phyloP scores from a whole-genome alignment of 805 yeast genomes.

The Clavispora asparagi region DNA sequence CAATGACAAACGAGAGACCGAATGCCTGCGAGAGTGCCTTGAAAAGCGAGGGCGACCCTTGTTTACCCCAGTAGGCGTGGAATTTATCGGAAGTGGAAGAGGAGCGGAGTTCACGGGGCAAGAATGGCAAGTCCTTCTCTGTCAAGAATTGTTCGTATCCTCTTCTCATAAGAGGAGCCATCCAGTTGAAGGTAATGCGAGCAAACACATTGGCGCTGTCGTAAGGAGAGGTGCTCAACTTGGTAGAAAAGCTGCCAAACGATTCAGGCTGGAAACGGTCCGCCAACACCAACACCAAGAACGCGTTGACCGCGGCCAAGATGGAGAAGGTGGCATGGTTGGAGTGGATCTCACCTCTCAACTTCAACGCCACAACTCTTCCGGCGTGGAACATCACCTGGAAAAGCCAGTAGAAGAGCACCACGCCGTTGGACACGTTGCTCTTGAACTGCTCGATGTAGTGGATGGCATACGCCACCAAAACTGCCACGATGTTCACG shows the following conservation, averaged over 20 bases:
- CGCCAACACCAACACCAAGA: slow-evolving; percentile 43
- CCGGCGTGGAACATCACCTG: slow-evolving; percentile 43
- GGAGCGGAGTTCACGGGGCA: slow-evolving; percentile 66
- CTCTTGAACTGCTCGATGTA: slow-evolving; percentile 68
- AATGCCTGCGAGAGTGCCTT: slow-evolving; percentile 65
- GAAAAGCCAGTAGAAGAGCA: slow-evolving; percentile 74
- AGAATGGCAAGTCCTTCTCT: slow-evolving; percentile 68
- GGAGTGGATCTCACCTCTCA: slow-evolving; percentile 27
- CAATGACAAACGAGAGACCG: slow-evolving; percentile 65
- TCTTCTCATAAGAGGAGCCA: slow-evolving; percentile 74
- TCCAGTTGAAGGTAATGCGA: slow-evolving; percentile 80
- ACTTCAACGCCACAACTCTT: slow-evolving; percentile 36
- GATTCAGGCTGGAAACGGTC: slow-evolving; percentile 29
- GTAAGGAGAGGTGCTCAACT: slow-evolving; percentile 11
- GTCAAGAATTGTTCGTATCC: slow-evolving; percentile 60
- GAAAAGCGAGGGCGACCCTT: slow-evolving; percentile 50
- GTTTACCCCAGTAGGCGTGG: slow-evolving; percentile 55
- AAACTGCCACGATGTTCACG: slow-evolving; percentile 35
- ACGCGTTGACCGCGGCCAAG: slow-evolving; percentile 33
- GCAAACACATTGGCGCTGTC: slow-evolving; percentile 55
- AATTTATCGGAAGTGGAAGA: slow-evolving; percentile 45
- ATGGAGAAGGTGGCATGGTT: slow-evolving; percentile 21
- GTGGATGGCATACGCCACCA: slow-evolving; percentile 53
- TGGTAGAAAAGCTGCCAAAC: slow-evolving; percentile 1
- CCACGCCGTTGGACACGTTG: slow-evolving; percentile 58